These are phyloP conservation scores for Stephania yunnanensis DNA, from an alignment of 164 flowering plant species.

Conservation along the genomic window DNA sequence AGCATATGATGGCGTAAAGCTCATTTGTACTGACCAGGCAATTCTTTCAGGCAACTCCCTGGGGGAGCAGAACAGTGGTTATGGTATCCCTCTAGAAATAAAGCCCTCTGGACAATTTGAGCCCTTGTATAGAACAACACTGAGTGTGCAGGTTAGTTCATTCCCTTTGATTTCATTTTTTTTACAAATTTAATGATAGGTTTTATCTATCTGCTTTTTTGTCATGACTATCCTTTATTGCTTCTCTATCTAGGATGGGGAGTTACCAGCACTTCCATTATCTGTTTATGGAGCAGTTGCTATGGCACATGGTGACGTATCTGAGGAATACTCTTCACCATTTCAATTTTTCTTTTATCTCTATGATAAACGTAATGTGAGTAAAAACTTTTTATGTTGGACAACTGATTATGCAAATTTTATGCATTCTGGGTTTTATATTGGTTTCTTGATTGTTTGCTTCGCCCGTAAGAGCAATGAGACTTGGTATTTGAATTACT, in stretches of 20 bases:
- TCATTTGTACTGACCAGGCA: slow-evolving; percentile 61
- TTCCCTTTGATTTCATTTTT: background rate
- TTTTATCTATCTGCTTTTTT: background rate
- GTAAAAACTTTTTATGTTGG: slow-evolving; percentile 21
- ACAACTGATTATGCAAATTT: background rate
- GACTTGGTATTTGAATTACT: background rate
- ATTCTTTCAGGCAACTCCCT: slow-evolving; percentile 48
- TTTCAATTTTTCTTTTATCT: slow-evolving; percentile 87
- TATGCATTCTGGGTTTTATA: background rate
- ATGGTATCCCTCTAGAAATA: slow-evolving; percentile 71
- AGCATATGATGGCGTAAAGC: slow-evolving; percentile 72
- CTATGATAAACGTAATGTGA: slow-evolving; percentile 87
- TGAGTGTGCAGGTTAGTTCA: slow-evolving; percentile 64
- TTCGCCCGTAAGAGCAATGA: background rate
- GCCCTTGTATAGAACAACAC: slow-evolving; percentile 72
- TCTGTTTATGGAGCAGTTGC: slow-evolving; percentile 96
- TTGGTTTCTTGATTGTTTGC: background rate
- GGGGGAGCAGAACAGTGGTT: slow-evolving; percentile 37
- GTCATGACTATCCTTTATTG: slow-evolving; percentile 11
- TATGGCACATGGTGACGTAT: slow-evolving; percentile 80
- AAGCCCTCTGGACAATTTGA: slow-evolving; percentile 98
- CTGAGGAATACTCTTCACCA: slow-evolving; percentile 88
- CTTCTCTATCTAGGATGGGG: slow-evolving; percentile 63
- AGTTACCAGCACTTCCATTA: slow-evolving; percentile 87
- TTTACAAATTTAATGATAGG: background rate